Evolutionary conservation across 2,329 filamentous ascomycete species (phyloP).

Genomic region (Calonectria pseudoturangicola): DNA sequence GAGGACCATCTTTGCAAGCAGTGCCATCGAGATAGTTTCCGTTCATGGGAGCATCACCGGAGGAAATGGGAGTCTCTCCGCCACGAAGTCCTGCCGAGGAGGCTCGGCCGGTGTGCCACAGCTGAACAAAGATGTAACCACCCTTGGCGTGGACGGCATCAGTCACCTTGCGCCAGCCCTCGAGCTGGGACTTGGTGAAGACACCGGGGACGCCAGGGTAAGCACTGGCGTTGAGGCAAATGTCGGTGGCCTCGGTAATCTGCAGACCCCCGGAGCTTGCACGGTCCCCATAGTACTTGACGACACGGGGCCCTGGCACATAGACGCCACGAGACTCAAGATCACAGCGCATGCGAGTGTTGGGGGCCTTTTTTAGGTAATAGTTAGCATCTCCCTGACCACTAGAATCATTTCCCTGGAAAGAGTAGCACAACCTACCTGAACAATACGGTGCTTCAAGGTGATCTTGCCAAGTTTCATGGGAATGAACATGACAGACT

Average conservation of each 20-base stretch:
- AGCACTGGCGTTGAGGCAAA: conserved; percentile 54
- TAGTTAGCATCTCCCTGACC: conserved; percentile 12
- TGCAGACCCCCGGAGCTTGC: conserved; percentile 58
- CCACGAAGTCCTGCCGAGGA: conserved; percentile 59
- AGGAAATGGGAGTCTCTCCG: conserved; percentile 48
- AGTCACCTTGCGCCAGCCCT: conserved; percentile 54
- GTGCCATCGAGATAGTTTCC: conserved; percentile 67
- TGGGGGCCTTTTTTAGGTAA: conserved; percentile 43
- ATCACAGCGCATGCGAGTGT: conserved; percentile 51
- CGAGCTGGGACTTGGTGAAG: conserved; percentile 55
- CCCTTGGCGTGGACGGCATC: conserved; percentile 56
- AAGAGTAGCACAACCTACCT: conserved; percentile 47
- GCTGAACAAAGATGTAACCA: conserved; percentile 73
- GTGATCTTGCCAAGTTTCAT: conserved; percentile 58
- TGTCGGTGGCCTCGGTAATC: conserved; percentile 57
- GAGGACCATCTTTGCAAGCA: conserved; percentile 61
- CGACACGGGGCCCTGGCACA: conserved; percentile 56
- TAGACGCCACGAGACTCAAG: conserved; percentile 58
- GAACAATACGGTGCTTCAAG: conserved; percentile 61
- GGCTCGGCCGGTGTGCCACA: conserved; percentile 77
- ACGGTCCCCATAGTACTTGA: conserved; percentile 57
- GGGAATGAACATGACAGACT: conserved; percentile 59
- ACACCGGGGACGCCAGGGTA: conserved; percentile 57
- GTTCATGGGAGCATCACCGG: conserved; percentile 60
- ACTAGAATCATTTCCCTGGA: no score